phyloP scores from a whole-genome alignment of 2,329 filamentous ascomycete species.

The Tympanopsis confertula region DNA sequence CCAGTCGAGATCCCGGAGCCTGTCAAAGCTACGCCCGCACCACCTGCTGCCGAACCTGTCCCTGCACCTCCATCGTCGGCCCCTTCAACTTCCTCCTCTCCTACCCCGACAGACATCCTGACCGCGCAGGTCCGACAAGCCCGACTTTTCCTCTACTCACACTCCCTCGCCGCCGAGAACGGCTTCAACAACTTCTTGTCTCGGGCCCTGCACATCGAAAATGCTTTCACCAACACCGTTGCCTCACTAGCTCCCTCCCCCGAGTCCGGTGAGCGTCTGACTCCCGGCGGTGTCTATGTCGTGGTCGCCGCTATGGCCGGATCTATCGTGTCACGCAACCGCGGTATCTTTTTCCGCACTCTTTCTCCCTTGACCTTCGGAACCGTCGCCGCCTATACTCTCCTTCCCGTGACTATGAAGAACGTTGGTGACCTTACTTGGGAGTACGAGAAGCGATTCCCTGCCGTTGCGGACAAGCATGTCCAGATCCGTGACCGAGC shows the following conservation, averaged over 20 bases:
- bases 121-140: constrained; percentile 70
- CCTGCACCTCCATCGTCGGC: constrained; percentile 19
- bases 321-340: constrained; percentile 78
- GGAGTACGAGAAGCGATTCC: constrained; percentile 86
- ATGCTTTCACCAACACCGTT: constrained; percentile 78
- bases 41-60: constrained; percentile 11
- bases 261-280: constrained; percentile 75
- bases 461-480: constrained; percentile 73
- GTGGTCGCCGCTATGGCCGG: constrained; percentile 91
- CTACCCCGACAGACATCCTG: constrained; percentile 77
- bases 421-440: constrained; percentile 80
- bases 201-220: constrained; percentile 72
- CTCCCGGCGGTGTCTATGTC: constrained; percentile 85
- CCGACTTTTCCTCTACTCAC: constrained; percentile 68
- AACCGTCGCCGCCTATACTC: constrained; percentile 69
- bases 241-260: constrained; percentile 77
- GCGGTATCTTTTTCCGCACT: constrained; percentile 71
- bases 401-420: constrained; percentile 78
- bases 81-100: constrained; percentile 11
- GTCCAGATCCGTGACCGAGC: constrained; percentile 58
- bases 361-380: constrained; percentile 70
- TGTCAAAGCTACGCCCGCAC: constrained; percentile 8
- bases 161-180: constrained; percentile 66
- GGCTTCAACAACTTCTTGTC: constrained; percentile 74
- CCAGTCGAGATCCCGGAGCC: constrained; percentile 25